phyloP scores from a whole-genome alignment of 106 monocot species.

The Dioscorea zingiberensis region DNA sequence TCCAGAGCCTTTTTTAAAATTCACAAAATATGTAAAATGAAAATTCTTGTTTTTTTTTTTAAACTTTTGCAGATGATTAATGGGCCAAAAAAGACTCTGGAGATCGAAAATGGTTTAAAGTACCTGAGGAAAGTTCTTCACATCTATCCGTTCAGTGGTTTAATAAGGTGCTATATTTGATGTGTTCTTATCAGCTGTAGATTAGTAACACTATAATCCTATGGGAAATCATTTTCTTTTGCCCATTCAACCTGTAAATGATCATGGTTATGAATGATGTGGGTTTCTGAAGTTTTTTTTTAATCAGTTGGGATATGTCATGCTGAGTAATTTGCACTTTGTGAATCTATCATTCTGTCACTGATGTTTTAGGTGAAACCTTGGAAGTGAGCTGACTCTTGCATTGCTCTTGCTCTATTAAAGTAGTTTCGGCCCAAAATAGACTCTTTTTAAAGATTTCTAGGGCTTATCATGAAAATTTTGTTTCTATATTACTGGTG shows the following conservation, averaged over 20 bases:
- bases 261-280: neutral
- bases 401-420: too few species aligned
- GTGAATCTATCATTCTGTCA: neutral
- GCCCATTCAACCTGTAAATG: neutral
- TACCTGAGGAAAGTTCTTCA: slow-evolving; percentile 71
- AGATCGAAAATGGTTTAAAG: slow-evolving; percentile 34
- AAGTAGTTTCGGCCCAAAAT: too few species aligned
- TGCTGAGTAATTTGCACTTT: neutral
- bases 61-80: slow-evolving; percentile 34
- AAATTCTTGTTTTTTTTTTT: neutral
- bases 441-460: too few species aligned
- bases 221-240: neutral
- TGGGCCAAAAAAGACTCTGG: slow-evolving; percentile 25
- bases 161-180: slow-evolving; percentile 47
- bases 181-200: neutral
- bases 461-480: too few species aligned
- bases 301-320: neutral
- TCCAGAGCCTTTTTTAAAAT: too few species aligned
- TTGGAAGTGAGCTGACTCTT: too few species aligned
- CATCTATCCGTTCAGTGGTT: slow-evolving; percentile 68
- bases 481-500: neutral
- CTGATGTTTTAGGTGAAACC: neutral
- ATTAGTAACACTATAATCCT: neutral
- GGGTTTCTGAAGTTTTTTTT: neutral
- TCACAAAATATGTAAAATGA: neutral